A percentile compares a stretch with the other conserved stretches of the same genome.
Conservation (phyloP, 306 rosid species). For the Vigna trinervia region DNA sequence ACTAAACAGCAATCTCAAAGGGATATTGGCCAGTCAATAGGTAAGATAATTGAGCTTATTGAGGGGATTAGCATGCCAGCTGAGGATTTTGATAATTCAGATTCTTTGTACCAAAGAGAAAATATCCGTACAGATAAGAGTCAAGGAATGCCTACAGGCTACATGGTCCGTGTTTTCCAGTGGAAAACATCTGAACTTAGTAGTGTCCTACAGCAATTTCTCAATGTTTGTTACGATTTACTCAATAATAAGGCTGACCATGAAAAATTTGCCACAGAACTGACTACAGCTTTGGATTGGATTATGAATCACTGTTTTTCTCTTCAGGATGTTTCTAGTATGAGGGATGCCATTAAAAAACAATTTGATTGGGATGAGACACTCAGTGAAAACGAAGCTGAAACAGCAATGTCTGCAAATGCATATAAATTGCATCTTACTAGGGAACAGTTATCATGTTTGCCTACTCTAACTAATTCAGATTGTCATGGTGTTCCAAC, state of each 20-base stretch:
- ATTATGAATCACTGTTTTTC: constrained; percentile 87
- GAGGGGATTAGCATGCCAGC: constrained; percentile 74
- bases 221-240: constrained; percentile 65
- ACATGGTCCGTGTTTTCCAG: constrained; percentile 78
- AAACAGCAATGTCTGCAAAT: constrained; percentile 52
- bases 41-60: constrained; percentile 80
- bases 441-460: constrained; percentile 40
- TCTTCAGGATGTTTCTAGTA: constrained; percentile 83
- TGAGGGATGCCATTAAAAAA: constrained; percentile 77
- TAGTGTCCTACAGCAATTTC: constrained; percentile 64
- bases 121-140: constrained; percentile 37
- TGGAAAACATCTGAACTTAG: constrained; percentile 84
- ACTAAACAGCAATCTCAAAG: constrained; percentile 45
- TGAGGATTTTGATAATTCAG: constrained; percentile 51
- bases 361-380: constrained; percentile 83
- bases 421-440: constrained; percentile 46
- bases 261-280: constrained; percentile 56
- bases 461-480: constrained; percentile 42
- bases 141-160: constrained; percentile 61
- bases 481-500: constrained; percentile 44
- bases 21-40: constrained; percentile 56
- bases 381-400: constrained; percentile 77
- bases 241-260: constrained; percentile 63
- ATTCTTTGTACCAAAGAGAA: constrained; percentile 44
- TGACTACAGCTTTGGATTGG: constrained; percentile 81